phyloP scores from a whole-genome alignment of 2,329 filamentous ascomycete genomes.

The Aspergillus pseudotamarii region DNA sequence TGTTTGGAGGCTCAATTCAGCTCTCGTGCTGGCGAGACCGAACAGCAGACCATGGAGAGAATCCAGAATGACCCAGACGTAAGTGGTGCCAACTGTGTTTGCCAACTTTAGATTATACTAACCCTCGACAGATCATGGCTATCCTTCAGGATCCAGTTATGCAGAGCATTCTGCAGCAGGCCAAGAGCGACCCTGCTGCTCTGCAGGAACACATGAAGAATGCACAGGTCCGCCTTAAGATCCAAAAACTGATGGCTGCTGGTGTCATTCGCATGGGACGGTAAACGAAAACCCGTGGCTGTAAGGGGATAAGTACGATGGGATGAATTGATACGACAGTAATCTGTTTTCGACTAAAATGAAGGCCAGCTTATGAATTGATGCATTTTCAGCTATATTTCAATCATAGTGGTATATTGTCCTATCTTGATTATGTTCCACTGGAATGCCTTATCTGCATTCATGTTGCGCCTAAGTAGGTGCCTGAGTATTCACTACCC shows the following conservation, averaged over 20 bases:
- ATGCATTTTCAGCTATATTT: conserved; percentile 14
- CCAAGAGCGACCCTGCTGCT: conserved; percentile 87
- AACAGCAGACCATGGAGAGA: conserved; percentile 91
- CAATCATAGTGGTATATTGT: conserved; percentile 12
- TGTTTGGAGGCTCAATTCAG: conserved; percentile 87
- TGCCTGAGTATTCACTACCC: too few relatives aligned
- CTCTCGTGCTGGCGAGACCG: conserved; percentile 88
- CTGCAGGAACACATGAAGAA: conserved; percentile 98
- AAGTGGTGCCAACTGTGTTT: conserved; percentile 36
- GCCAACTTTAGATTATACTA: conserved; percentile 25
- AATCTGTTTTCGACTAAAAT: conserved; percentile 2
- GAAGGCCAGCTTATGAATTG: conserved; percentile 7
- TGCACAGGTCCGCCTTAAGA: conserved; percentile 78
- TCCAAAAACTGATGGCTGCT: conserved; percentile 91
- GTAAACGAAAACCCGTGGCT: conserved; percentile 30
- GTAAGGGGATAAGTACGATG: conserved; percentile 15
- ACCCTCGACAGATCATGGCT: conserved; percentile 66
- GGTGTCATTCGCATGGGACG: conserved; percentile 82
- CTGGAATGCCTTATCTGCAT: not conserved
- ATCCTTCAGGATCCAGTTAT: conserved; percentile 97
- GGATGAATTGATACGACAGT: conserved; percentile 8
- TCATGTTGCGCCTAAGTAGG: not conserved
- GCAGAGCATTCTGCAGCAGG: conserved; percentile 96
- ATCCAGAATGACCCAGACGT: conserved; percentile 90
- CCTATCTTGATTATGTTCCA: not conserved